Evolutionary conservation across 345 rosid genomes (phyloP).

Genomic region (Sonneratia alba): DNA sequence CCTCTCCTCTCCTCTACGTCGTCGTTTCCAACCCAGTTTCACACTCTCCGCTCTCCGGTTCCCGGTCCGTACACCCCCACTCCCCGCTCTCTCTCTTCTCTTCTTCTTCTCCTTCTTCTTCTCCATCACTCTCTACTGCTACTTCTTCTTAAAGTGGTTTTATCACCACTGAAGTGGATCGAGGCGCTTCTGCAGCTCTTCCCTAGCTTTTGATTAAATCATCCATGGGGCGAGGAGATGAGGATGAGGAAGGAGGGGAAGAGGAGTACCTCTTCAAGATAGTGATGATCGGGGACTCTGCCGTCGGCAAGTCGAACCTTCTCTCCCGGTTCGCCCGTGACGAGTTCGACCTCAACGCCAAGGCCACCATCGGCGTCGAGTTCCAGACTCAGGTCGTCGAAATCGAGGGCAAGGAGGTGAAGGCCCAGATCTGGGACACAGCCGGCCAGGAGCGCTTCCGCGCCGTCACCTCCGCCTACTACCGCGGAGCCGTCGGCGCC

Average conservation of each 20-base stretch:
- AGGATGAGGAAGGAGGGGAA: conserved; percentile 23
- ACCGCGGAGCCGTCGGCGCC: conserved; percentile 92
- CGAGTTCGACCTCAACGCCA: conserved; percentile 79
- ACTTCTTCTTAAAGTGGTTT: background rate
- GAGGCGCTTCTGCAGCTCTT: background rate
- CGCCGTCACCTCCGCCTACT: conserved; percentile 93
- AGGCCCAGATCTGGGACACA: conserved; percentile 98
- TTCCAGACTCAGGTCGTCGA: conserved; percentile 81
- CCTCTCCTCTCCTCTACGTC: background rate
- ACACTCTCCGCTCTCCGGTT: background rate
- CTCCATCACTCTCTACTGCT: background rate
- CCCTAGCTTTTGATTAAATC: background rate
- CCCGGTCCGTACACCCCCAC: background rate
- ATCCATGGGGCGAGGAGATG: conserved; percentile 32
- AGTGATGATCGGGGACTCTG: conserved; percentile 87
- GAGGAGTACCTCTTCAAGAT: conserved; percentile 87
- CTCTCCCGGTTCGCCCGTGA: conserved; percentile 69
- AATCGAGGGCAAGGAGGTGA: conserved; percentile 79
- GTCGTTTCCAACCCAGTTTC: background rate
- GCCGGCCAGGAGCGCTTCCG: conserved; percentile 96
- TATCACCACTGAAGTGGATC: background rate
- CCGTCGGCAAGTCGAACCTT: conserved; percentile 87
- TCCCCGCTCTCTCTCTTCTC: background rate
- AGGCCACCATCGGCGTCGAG: conserved; percentile 91
- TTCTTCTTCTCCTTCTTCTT: background rate